phyloP scores from a whole-genome alignment of 345 rosid species.

The Crucihimalaya himalaica region DNA sequence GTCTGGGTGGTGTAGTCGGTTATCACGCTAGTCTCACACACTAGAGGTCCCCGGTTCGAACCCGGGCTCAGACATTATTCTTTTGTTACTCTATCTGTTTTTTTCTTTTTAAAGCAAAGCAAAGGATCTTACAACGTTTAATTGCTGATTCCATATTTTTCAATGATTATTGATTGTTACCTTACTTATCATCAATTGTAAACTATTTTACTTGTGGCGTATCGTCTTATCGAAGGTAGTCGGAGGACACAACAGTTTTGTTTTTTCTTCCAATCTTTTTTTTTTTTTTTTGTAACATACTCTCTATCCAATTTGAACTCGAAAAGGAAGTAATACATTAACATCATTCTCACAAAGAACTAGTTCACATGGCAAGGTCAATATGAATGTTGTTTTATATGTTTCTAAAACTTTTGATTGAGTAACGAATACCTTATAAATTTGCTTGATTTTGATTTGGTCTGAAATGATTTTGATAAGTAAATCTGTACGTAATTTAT shows the following conservation, averaged over 20 bases:
- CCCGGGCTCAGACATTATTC: slow-evolving; percentile 63
- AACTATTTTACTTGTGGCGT: too few relatives aligned
- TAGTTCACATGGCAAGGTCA: not conserved
- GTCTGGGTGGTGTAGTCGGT: slow-evolving; percentile 54
- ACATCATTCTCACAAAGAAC: not conserved
- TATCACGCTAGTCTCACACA: slow-evolving; percentile 88
- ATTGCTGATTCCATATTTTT: not conserved
- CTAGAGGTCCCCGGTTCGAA: slow-evolving; percentile 83
- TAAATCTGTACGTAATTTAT: not conserved
- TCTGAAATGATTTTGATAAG: not conserved
- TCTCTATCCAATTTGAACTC: not conserved
- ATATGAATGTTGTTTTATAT: not conserved
- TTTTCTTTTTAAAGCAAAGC: too few relatives aligned
- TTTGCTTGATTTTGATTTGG: not conserved
- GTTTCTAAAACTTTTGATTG: not conserved
- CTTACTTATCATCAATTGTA: too few relatives aligned
- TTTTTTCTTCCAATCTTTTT: too few relatives aligned
- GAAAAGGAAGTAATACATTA: not conserved
- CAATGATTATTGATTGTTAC: too few relatives aligned
- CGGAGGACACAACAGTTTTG: too few relatives aligned
- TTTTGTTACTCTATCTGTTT: too few relatives aligned
- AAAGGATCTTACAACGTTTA: not conserved
- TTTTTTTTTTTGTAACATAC: too few relatives aligned
- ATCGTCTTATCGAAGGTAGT: too few relatives aligned
- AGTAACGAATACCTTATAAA: not conserved